Evolutionary conservation across 352 stramenopile species (phyloP).

Genomic region (Phytophthora cajani): DNA sequence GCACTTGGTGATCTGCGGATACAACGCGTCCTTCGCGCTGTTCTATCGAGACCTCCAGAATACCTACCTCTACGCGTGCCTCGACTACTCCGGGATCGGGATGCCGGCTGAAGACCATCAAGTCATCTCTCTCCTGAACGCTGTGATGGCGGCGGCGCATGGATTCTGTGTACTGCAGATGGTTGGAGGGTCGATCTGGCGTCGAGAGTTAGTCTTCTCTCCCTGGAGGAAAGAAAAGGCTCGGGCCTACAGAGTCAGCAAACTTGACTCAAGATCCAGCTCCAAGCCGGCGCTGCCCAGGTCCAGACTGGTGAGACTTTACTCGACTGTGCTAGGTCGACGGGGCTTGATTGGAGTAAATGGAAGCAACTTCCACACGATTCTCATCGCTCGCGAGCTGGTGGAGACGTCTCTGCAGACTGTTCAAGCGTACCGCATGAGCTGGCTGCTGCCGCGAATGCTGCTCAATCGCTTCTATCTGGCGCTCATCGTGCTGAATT

Average conservation of each 20-base stretch:
- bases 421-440: constrained; percentile 39
- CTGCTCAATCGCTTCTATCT: constrained; percentile 43
- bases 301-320: constrained; percentile 6
- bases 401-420: constrained; percentile 31
- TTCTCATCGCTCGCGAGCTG: constrained; percentile 33
- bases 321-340: constrained; percentile 20
- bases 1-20: constrained; percentile 18
- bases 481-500: constrained; percentile 35
- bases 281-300: neutral
- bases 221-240: constrained; percentile 2
- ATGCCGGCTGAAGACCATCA: constrained; percentile 24
- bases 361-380: constrained; percentile 27
- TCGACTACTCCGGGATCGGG: constrained; percentile 33
- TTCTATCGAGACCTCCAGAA: constrained; percentile 27
- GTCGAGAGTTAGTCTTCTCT: constrained; percentile 20
- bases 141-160: constrained; percentile 29
- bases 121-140: constrained; percentile 26
- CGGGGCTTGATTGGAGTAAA: constrained; percentile 27
- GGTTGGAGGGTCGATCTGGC: constrained; percentile 9
- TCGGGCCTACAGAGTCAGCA: neutral
- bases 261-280: constrained; percentile 5
- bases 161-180: constrained; percentile 23
- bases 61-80: constrained; percentile 20
- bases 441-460: constrained; percentile 23
- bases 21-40: constrained; percentile 22